Base-by-base conservation (phyloP, 2,329 filamentous ascomycete species). In the Neonectria punicea region DNA sequence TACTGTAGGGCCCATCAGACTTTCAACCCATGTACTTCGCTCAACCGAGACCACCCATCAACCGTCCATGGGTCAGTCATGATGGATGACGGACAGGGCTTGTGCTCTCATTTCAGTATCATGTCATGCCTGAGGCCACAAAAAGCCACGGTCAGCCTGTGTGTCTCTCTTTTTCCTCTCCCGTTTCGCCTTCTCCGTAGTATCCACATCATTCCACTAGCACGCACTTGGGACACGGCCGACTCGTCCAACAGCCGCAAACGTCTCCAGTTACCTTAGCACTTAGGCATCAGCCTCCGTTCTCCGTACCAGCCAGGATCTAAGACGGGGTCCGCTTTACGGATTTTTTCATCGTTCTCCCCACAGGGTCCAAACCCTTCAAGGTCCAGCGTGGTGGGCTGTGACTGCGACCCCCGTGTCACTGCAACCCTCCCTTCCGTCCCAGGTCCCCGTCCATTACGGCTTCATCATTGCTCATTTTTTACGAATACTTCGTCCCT, bases 321-420 rank as follows among this genome's bases (percentile, higher is more conserved):
- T 50, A 65, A 63, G 56, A 63, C 53, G 63, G 59, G 61, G 50
- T 51, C 69, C 70, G 67, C 67, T 65, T 66, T 58, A 66, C 68
- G 55, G 59, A 69, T 65, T 71, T 61, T 59, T 59, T 47, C 41
- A 28, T 46, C 36, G 20, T 46, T 54, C 34, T 14, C 30, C 51
- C 50, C 43, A 22, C 32, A 49, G 43, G 55, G 50, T 34, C 55
- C 34, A 54, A 61, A 43, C 10, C 41, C 36, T 43, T 53, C 36
- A 39, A 39, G 36, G 36, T 39, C 36, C 36, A 39, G 36, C 34
- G 32, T 36, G 1, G 34, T 14, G 14, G 14, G 34, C 5, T 36
- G 30, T 65, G 51, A 46, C 32, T 39, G 30, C 22, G 49, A 18
- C 14, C 44, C 36, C 50, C 50, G 50, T 60, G 28, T 47, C 51